Base-by-base conservation (phyloP, 768 basidiomycete genomes). In the Trametes villosa region DNA sequence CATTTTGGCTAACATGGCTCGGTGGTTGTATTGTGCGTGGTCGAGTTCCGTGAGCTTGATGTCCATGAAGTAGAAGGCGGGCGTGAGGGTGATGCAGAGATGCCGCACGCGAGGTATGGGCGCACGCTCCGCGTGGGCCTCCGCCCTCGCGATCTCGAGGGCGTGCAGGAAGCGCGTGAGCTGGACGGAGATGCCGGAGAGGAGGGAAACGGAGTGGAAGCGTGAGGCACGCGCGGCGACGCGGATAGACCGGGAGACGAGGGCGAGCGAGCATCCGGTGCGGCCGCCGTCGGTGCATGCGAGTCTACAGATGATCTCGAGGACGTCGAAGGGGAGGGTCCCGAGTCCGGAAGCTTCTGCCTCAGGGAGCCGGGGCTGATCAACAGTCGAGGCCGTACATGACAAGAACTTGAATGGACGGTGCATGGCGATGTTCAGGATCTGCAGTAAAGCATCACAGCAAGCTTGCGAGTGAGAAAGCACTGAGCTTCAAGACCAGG, bases 251-350 rank as follows among this genome's bases (percentile, higher is more conserved):
- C n/a, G 44, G n/a, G 48, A 55, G n/a, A 49, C 34, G n/a, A 55
- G 40, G 7, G 48, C 12, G 48, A 61, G 48, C 9, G 60, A 42
- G 41, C 60, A 49, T 15, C 48, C 60, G 4, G 60, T 61, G 40
- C 13, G 31, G 4, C 60, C 60, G 42, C 60, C 53, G 20, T 61
- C 60, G 8, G 53, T 56, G 41, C 53, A 61, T 15, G 53, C 53
- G 7, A 51, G 24, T 7, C 24, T 15, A 41, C 34, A 42, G 48
- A 61, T 61, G 2, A 22, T 29, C 33, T 51, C 48, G 13, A 55
- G 48, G 9, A 61, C n/a, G n/a, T n/a, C n/a, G n/a, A n/a, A n/a
- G n/a, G n/a, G n/a, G n/a, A n/a, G n/a, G n/a, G n/a, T n/a, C n/a
- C n/a, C n/a, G n/a, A n/a, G n/a, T n/a, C n/a, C n/a, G n/a, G n/a